phyloP scores from a whole-genome alignment of 192 early-diverging fungal genomes.

The Oehlia diaphana region DNA sequence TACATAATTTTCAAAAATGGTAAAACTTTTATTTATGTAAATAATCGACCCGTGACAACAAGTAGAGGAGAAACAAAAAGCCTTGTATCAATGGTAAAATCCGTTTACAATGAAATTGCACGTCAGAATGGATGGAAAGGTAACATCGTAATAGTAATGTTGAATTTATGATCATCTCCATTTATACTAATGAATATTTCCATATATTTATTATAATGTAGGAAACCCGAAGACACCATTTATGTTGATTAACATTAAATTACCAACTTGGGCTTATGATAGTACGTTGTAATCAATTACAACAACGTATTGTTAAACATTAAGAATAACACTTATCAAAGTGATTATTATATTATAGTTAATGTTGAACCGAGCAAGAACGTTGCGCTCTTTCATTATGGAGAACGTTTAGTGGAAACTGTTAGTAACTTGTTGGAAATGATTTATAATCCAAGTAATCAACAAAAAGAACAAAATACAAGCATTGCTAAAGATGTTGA shows the following conservation, averaged over 20 bases:
- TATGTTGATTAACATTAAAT: conserved; percentile 22
- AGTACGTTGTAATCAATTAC: neutral
- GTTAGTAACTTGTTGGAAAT: conserved; percentile 27
- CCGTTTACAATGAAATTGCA: conserved; percentile 22
- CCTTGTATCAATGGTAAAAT: conserved; percentile 29
- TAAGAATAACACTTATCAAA: neutral
- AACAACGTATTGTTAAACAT: neutral
- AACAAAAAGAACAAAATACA: neutral
- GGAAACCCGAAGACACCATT: conserved; percentile 15
- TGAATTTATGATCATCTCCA: neutral
- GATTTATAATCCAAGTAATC: conserved; percentile 13
- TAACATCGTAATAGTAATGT: neutral
- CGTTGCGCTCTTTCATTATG: conserved; percentile 33
- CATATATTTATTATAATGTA: neutral
- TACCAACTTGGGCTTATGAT: conserved; percentile 27
- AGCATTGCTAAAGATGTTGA: neutral
- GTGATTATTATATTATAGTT: conserved; percentile 16
- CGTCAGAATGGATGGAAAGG: neutral
- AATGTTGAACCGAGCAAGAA: conserved; percentile 45
- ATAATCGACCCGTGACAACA: conserved; percentile 37
- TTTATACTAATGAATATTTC: neutral
- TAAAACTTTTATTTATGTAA: conserved; percentile 39
- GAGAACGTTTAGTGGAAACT: conserved; percentile 24
- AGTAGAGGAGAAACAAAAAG: conserved; percentile 36
- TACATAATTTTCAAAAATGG: conserved; percentile 30